Evolutionary conservation across 202 grass and related monocot species (phyloP).

Genomic region (Zoysia matrella): DNA sequence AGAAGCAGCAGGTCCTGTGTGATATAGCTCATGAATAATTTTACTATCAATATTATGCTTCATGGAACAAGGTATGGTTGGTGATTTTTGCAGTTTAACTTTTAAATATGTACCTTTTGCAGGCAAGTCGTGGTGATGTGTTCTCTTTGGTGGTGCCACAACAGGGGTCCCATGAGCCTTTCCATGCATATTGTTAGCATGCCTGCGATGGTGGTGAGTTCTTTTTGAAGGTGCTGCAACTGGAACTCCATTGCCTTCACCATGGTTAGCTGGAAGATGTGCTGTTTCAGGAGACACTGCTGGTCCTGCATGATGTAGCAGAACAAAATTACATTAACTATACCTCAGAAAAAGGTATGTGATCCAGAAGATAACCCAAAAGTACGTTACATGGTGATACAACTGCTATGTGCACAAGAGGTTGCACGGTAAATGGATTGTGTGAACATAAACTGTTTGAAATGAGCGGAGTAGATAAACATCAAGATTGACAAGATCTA

Average conservation of each 20-base stretch:
- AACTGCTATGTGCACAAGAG: conserved; percentile 10
- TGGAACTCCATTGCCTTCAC: conserved; percentile 42
- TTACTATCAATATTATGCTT: conserved; percentile 28
- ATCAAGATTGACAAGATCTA: conserved; percentile 8
- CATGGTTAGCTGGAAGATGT: conserved; percentile 44
- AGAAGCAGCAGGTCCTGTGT: conserved; percentile 53
- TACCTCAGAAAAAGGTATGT: conserved; percentile 5
- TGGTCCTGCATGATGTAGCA: conserved; percentile 49
- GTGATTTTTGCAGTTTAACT: conserved; percentile 46
- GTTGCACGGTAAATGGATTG: conserved; percentile 19
- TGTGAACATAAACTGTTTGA: conserved; percentile 11
- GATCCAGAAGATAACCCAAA: not conserved
- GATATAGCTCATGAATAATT: conserved; percentile 46
- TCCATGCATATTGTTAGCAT: conserved; percentile 47
- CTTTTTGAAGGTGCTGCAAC: conserved; percentile 52
- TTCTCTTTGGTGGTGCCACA: conserved; percentile 50
- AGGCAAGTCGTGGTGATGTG: conserved; percentile 42
- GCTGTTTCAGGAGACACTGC: conserved; percentile 43
- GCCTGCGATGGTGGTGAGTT: conserved; percentile 40
- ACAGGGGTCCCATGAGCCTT: conserved; percentile 44
- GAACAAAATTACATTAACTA: conserved; percentile 20
- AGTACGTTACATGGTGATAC: conserved; percentile 14
- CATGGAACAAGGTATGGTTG: conserved; percentile 13
- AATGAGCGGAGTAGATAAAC: conserved; percentile 9
- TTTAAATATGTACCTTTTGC: conserved; percentile 50